These are phyloP conservation scores for Jackrogersella minutella DNA, from an alignment of 495 filamentous ascomycete genomes.

Conservation along the genomic window DNA sequence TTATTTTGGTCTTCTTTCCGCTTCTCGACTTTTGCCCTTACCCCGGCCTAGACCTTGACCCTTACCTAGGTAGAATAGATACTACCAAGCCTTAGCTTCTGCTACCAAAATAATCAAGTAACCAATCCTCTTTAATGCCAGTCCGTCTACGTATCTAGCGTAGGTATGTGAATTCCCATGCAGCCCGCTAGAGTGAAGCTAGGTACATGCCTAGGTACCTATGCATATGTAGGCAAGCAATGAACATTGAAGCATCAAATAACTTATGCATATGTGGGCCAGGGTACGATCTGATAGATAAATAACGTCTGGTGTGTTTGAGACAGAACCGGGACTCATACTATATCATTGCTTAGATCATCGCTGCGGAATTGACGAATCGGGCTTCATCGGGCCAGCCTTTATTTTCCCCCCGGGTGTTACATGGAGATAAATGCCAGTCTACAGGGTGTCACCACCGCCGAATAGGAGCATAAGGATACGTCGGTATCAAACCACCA, in stretches of 20 bases:
- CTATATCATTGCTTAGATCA: constrained; percentile 32
- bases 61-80: background rate
- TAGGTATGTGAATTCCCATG: constrained; percentile 24
- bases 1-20: constrained; percentile 7
- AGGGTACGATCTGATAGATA: constrained; percentile 36
- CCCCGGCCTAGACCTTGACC: background rate
- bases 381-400: constrained; percentile 31
- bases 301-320: no score
- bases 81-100: background rate
- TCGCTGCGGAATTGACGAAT: constrained; percentile 31
- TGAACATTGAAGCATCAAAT: constrained; percentile 5
- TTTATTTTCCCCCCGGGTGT: constrained; percentile 13
- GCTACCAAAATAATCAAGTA: no score
- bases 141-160: constrained; percentile 5
- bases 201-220: background rate
- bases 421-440: constrained; percentile 6
- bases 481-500: constrained; percentile 16
- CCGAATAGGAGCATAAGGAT: constrained; percentile 18
- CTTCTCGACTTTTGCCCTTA: constrained; percentile 7
- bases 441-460: constrained; percentile 6
- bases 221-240: no score
- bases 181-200: constrained; percentile 19
- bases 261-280: background rate
- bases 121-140: no score
- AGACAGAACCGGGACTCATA: background rate